Conservation (phyloP, 1,139 yeast species). For the Yamadazyma sp. region DNA sequence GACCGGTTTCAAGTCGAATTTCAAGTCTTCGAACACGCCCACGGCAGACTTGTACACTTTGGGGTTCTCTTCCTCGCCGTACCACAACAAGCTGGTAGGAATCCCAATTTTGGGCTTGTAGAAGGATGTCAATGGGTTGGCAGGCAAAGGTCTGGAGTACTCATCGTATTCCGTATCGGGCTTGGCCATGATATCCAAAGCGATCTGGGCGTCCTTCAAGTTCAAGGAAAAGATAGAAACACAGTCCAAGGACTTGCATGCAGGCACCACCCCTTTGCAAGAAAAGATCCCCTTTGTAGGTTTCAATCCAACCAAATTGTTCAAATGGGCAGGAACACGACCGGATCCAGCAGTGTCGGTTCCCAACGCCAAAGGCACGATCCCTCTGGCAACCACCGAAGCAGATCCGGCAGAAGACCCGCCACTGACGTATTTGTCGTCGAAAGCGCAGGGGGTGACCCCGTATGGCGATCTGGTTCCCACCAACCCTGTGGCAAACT, state of each 20-base stretch:
- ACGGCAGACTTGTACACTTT: slow-evolving; percentile 64
- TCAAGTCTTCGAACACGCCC: slow-evolving; percentile 43
- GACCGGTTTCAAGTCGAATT: slow-evolving; percentile 55
- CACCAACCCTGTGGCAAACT: slow-evolving; percentile 94
- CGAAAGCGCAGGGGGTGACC: slow-evolving; percentile 74
- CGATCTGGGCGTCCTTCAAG: slow-evolving; percentile 77
- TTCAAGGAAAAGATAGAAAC: slow-evolving; percentile 81
- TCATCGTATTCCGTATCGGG: slow-evolving; percentile 74
- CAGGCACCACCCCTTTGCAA: slow-evolving; percentile 91
- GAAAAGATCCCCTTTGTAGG: slow-evolving; percentile 90
- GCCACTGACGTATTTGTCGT: slow-evolving; percentile 78
- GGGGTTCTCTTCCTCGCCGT: slow-evolving; percentile 77
- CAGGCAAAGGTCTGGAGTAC: slow-evolving; percentile 75
- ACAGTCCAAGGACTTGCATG: slow-evolving; percentile 92
- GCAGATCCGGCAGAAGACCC: slow-evolving; percentile 98
- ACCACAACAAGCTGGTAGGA: slow-evolving; percentile 75
- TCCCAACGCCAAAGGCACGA: slow-evolving; percentile 85
- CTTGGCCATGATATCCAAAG: slow-evolving; percentile 67
- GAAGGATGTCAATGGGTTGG: slow-evolving; percentile 60
- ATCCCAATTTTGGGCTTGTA: slow-evolving; percentile 68
- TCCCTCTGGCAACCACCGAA: slow-evolving; percentile 82
- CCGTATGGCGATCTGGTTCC: slow-evolving; percentile 97
- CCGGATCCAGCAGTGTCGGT: slow-evolving; percentile 99
- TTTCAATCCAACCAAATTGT: slow-evolving; percentile 86
- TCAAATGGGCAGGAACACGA: slow-evolving; percentile 94